Conservation (phyloP, 2,329 filamentous ascomycete genomes). For the Capronia coronata region DNA sequence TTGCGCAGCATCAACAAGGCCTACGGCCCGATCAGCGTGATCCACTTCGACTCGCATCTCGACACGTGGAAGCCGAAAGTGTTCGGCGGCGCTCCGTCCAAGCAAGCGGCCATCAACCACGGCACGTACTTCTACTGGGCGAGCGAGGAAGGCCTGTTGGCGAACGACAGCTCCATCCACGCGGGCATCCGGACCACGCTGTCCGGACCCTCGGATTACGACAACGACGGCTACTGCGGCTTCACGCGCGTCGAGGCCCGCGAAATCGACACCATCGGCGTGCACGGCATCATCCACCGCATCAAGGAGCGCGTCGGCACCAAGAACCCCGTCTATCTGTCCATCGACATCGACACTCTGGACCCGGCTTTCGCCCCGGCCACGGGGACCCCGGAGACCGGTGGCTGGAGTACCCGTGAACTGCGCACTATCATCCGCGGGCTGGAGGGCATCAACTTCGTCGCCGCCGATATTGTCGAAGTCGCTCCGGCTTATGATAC, state of each 20-base stretch:
- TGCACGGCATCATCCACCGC: constrained; percentile 68
- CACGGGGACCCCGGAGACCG: constrained; percentile 56
- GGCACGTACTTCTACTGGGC: constrained; percentile 88
- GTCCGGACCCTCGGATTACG: constrained; percentile 71
- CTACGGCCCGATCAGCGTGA: constrained; percentile 61
- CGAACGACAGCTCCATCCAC: constrained; percentile 80
- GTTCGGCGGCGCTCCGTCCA: constrained; percentile 72
- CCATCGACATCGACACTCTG: constrained; percentile 80
- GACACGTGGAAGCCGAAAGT: constrained; percentile 73
- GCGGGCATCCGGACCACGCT: constrained; percentile 80
- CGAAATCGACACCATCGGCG: constrained; percentile 63
- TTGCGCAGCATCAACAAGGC: constrained; percentile 55
- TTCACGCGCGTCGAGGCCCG: constrained; percentile 75
- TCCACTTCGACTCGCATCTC: constrained; percentile 58
- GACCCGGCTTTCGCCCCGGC: constrained; percentile 63
- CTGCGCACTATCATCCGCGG: constrained; percentile 54
- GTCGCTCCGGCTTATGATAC: constrained; percentile 58
- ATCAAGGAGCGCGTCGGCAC: constrained; percentile 70
- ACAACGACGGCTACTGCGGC: constrained; percentile 77
- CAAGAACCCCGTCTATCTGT: constrained; percentile 68
- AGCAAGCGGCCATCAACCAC: constrained; percentile 73
- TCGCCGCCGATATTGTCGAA: constrained; percentile 57
- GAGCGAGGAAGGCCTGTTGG: constrained; percentile 66
- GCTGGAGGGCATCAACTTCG: constrained; percentile 51
- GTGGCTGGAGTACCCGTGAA: constrained; percentile 57